Evolutionary conservation across 441 rosid genomes (phyloP).

Genomic region (Gossypium lobatum): DNA sequence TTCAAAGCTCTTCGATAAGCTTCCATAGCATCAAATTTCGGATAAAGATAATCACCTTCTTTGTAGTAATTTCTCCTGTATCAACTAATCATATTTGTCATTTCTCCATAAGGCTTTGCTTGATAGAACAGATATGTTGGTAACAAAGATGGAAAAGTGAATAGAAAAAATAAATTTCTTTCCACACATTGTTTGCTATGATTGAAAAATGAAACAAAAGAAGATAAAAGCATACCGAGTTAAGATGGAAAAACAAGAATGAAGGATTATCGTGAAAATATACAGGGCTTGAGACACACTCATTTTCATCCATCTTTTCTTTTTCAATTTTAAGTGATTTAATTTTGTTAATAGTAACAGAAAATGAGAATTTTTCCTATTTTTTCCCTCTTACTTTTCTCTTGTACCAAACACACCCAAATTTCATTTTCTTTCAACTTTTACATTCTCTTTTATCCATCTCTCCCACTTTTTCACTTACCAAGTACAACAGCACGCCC

Average conservation of each 20-base stretch:
- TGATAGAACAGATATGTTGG: not conserved
- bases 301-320: not conserved
- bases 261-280: not conserved
- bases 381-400: not conserved
- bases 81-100: constrained; percentile 22
- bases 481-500: too few species aligned
- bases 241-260: not conserved
- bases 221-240: not conserved
- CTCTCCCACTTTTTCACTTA: too few species aligned
- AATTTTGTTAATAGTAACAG: not conserved
- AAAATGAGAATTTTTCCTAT: not conserved
- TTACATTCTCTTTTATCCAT: too few species aligned
- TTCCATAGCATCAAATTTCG: constrained; percentile 77
- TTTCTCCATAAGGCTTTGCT: not conserved
- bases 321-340: not conserved
- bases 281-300: not conserved
- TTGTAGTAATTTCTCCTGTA: constrained; percentile 83
- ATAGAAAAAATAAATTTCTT: not conserved
- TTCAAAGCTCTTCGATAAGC: constrained; percentile 75
- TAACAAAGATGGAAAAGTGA: not conserved
- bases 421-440: too few species aligned
- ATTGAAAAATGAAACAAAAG: not conserved
- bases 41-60: constrained; percentile 82
- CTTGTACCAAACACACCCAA: not conserved
- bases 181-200: not conserved